Conservation (phyloP, 768 basidiomycete species). For the Candolleomyces eurysporus region DNA sequence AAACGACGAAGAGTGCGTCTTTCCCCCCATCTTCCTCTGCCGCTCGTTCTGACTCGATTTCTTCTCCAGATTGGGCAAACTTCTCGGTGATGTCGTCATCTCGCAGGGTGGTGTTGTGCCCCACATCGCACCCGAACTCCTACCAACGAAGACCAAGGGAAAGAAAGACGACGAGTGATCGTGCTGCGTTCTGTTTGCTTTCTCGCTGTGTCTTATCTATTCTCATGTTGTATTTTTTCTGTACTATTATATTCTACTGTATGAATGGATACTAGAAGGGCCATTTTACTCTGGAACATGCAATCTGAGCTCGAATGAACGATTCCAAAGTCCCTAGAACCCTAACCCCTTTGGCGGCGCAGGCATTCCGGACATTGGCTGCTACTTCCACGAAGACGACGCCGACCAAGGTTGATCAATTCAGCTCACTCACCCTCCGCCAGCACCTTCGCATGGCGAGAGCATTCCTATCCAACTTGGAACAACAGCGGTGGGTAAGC, state of each 20-base stretch:
- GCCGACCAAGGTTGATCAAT: too few species aligned
- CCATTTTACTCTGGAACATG: neutral
- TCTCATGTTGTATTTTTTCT: conserved; percentile 3
- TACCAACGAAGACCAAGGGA: conserved; percentile 40
- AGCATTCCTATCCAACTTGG: too few species aligned
- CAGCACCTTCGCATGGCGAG: too few species aligned
- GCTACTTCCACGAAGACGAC: too few species aligned
- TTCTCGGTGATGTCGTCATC: conserved; percentile 84
- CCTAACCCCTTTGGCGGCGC: neutral
- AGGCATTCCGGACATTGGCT: too few species aligned
- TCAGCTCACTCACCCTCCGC: too few species aligned
- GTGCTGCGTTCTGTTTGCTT: conserved; percentile 6
- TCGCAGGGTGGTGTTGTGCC: conserved; percentile 80
- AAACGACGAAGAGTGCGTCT: conserved; percentile 76
- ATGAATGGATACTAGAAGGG: conserved; percentile 7
- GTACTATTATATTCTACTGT: conserved; percentile 11
- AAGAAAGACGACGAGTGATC: conserved; percentile 18
- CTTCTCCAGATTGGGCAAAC: conserved; percentile 60
- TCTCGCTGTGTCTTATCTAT: conserved; percentile 7
- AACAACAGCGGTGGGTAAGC: too few species aligned
- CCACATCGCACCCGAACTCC: conserved; percentile 27
- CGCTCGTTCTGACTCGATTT: conserved; percentile 7
- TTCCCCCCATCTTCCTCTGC: neutral
- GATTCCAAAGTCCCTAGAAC: neutral
- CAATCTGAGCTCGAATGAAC: neutral